Conservation (phyloP, 495 filamentous ascomycete species). For the Bacidia rubella region DNA sequence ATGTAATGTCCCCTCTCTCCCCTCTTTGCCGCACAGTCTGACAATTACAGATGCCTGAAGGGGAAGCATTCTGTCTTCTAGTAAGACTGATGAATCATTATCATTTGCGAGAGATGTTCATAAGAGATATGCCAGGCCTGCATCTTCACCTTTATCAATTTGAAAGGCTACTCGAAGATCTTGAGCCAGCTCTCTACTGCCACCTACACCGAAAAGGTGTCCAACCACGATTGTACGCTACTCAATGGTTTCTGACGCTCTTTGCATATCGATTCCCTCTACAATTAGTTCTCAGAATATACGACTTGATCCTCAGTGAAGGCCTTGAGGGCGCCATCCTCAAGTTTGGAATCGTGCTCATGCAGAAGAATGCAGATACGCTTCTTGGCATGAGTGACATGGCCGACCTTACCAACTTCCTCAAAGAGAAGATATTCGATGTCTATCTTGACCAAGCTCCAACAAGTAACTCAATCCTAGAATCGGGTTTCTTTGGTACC, state of each 20-base stretch:
- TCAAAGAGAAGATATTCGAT: slow-evolving; percentile 91
- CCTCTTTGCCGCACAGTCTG: not conserved
- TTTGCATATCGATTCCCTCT: slow-evolving; percentile 97
- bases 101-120: slow-evolving; percentile 81
- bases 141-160: slow-evolving; percentile 92
- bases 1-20: slow-evolving; percentile 40
- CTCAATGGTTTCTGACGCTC: slow-evolving; percentile 98
- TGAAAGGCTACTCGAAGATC: slow-evolving; percentile 84
- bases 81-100: slow-evolving; percentile 96
- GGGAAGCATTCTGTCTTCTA: slow-evolving; percentile 88
- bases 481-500: slow-evolving; percentile 95
- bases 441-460: slow-evolving; percentile 91
- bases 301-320: slow-evolving; percentile 92
- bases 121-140: slow-evolving; percentile 90
- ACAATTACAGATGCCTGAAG: slow-evolving; percentile 70
- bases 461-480: slow-evolving; percentile 72
- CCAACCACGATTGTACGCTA: slow-evolving; percentile 85
- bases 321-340: slow-evolving; percentile 80
- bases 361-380: slow-evolving; percentile 76
- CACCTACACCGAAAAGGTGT: slow-evolving; percentile 83
- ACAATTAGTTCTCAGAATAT: slow-evolving; percentile 89
- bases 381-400: slow-evolving; percentile 88
- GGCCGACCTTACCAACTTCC: slow-evolving; percentile 66
- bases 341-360: slow-evolving; percentile 85
- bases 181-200: slow-evolving; percentile 88